Conservation (phyloP, 805 yeast species). For the Barnettozyma sucrosica region DNA sequence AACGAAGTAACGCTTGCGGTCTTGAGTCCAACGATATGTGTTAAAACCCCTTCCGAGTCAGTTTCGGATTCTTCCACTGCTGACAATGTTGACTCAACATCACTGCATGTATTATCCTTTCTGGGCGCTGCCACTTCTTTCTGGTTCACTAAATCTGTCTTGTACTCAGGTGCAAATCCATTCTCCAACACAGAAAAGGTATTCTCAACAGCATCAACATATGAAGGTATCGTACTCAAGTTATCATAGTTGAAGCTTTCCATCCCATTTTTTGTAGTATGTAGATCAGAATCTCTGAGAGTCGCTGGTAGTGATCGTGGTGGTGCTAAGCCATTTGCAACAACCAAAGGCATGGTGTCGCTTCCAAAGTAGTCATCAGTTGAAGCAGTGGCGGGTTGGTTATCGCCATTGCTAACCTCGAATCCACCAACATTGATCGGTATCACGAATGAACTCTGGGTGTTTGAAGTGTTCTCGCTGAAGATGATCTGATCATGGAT, state of each 20-base stretch:
- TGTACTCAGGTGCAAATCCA: slow-evolving; percentile 56
- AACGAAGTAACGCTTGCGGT: background rate
- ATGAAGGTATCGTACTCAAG: slow-evolving; percentile 68
- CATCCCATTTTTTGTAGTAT: slow-evolving; percentile 8
- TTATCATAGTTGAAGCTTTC: slow-evolving; percentile 29
- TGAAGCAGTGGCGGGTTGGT: background rate
- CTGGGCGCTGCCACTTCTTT: background rate
- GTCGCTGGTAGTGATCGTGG: background rate
- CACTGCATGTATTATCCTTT: background rate
- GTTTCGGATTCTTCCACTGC: background rate
- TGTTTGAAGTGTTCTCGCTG: slow-evolving; percentile 14
- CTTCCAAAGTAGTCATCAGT: background rate
- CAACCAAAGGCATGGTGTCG: background rate
- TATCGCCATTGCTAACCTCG: background rate
- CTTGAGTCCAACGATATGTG: background rate
- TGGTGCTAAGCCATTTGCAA: background rate
- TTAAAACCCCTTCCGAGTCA: background rate
- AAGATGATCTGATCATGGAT: slow-evolving; percentile 51
- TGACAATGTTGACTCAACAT: background rate
- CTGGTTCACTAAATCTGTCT: background rate
- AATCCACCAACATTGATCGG: slow-evolving; percentile 5
- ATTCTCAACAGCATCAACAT: slow-evolving; percentile 61
- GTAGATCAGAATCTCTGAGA: background rate
- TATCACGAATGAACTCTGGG: background rate
- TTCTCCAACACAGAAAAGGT: slow-evolving; percentile 32